Percentiles rank a stretch among this genome's conserved stretches.
Conservation (phyloP, 2,329 filamentous ascomycete genomes). For the Colletotrichum limetticola region DNA sequence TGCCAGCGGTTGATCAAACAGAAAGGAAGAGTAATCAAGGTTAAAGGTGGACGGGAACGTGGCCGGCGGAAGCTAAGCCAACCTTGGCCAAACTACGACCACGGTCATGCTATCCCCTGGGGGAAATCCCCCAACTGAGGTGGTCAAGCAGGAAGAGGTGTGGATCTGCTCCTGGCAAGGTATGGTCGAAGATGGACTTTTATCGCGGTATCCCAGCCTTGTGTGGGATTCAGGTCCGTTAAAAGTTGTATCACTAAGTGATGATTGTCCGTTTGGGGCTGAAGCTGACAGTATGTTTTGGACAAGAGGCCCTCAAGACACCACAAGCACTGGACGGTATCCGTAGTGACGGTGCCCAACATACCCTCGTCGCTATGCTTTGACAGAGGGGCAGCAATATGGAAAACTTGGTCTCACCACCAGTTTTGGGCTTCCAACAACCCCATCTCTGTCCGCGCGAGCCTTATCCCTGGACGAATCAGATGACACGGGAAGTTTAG, state of each 20-base stretch:
- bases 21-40: neutral
- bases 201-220: neutral
- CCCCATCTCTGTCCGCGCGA: too few relatives aligned
- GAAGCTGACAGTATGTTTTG: neutral
- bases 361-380: neutral
- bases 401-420: neutral
- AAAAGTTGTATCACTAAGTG: neutral
- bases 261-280: neutral
- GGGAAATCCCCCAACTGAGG: neutral
- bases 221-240: neutral
- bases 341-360: neutral
- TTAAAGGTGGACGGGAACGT: neutral
- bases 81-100: neutral
- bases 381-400: neutral
- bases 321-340: too few relatives aligned
- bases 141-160: neutral
- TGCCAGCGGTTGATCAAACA: neutral
- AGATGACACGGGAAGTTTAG: neutral
- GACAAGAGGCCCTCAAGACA: neutral
- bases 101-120: neutral
- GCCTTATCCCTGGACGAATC: neutral
- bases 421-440: neutral
- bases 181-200: neutral
- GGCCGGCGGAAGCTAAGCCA: neutral
- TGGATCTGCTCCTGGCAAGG: neutral